Evolutionary conservation across 2,329 filamentous ascomycete genomes (phyloP).

Genomic region (Penicillium sp.): DNA sequence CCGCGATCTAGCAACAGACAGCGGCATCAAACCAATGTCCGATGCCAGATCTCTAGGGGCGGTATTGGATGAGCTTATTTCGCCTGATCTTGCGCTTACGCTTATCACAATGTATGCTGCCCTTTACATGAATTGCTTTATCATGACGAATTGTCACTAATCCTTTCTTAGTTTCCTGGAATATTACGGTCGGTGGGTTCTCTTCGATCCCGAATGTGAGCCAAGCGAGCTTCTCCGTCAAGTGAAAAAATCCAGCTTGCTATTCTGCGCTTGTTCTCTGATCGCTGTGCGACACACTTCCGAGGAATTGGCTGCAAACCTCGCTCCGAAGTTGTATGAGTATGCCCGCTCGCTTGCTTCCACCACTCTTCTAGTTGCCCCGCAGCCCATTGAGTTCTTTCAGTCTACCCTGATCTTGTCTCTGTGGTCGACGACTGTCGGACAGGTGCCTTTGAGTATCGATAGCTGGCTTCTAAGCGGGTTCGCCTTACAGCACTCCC

Average conservation of each 20-base stretch:
- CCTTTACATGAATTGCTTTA: neutral
- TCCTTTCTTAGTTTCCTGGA: conserved; percentile 33
- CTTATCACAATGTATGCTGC: conserved; percentile 25
- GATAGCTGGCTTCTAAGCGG: conserved; percentile 48
- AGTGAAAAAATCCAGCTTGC: conserved; percentile 38
- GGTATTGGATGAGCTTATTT: conserved; percentile 19
- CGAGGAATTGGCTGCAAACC: conserved; percentile 34
- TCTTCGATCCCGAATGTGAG: conserved; percentile 31
- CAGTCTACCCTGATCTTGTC: conserved; percentile 44
- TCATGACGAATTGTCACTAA: neutral
- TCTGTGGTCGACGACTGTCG: conserved; percentile 49
- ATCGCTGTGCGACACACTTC: conserved; percentile 45
- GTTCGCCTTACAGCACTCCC: conserved; percentile 44
- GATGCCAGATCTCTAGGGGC: conserved; percentile 11
- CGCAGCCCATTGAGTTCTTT: conserved; percentile 45
- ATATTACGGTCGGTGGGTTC: conserved; percentile 46
- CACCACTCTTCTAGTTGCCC: conserved; percentile 33
- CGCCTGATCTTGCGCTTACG: conserved; percentile 27
- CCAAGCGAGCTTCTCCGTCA: conserved; percentile 29
- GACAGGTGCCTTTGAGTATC: conserved; percentile 44
- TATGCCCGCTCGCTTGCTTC: conserved; percentile 28
- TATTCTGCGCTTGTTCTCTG: conserved; percentile 41
- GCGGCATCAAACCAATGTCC: conserved; percentile 6
- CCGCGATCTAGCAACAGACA: conserved; percentile 19
- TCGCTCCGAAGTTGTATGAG: conserved; percentile 41